Evolutionary conservation across 164 flowering plant genomes (phyloP), one percentile per base, ranked within the genome.

Genomic region (Akebia trifoliata): DNA sequence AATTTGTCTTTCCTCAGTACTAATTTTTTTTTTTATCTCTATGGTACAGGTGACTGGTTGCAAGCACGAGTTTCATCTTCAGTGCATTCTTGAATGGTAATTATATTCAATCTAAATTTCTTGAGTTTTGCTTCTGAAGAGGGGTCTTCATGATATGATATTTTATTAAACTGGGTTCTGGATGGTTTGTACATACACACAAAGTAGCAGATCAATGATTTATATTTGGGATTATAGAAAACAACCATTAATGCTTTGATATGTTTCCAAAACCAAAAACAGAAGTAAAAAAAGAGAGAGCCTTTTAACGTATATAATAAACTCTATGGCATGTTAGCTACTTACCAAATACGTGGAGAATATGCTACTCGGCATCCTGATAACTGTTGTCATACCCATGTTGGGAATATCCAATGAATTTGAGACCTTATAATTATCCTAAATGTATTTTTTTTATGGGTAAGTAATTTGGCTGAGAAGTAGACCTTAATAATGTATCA

Each of bases 31-130:
- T 18, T 29, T 17, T 29, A 17, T 36, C 8, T 34, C 10, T 47
- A 11, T 51, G 38, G 42, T 73, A 68, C 79, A 93, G 99, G 76
- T 87, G 64, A 93, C 99, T 28, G 66, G 68, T 57, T 93, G 99
- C 80, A 93, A 81, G 82, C 99, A 93, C 39, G 99, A 90, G 78
- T 93, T 82, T 65, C 99, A 93, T 73, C 99, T 93, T 39, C 99
- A 93, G 72, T 93, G 99, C 74, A 76, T 93, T 54, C 97, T 93
- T 42, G 99, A 93, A 74, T 82, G 96, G 93, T 91, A 81, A 17
- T 50, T 42, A 24, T 37, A 1, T 35, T 20, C 37, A 14, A 26
- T 45, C 29, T 25, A 26, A 47, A 11, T 45, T 24, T 36, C 44
- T 40, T 30, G 20, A 18, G 26, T 50, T 28, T 14, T 50, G 17